phyloP scores from a whole-genome alignment of 495 filamentous ascomycete species.

The Lasiosphaeriaceae sp. region DNA sequence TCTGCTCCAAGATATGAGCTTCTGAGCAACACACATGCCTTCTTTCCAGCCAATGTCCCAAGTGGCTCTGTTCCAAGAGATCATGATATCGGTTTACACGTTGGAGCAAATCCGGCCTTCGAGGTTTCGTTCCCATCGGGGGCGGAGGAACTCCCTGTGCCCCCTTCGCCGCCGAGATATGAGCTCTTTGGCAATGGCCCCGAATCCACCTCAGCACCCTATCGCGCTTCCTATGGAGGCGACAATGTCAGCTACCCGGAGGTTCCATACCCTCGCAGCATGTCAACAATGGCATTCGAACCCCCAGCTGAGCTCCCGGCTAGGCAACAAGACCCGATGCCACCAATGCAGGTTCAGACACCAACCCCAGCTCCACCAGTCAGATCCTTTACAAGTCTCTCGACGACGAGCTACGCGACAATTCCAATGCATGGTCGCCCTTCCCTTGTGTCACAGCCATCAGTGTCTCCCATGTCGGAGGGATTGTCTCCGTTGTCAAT shows the following conservation, averaged over 20 bases:
- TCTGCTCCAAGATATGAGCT: too few species aligned
- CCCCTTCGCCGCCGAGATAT: background rate
- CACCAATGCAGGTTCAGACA: background rate
- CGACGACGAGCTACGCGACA: background rate
- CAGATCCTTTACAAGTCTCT: background rate
- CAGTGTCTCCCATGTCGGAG: background rate
- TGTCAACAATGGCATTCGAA: background rate
- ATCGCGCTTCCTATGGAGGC: background rate
- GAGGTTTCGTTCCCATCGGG: background rate
- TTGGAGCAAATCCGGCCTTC: background rate
- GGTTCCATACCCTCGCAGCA: background rate
- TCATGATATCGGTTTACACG: too few species aligned
- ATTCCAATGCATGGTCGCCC: background rate
- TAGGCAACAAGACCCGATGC: background rate
- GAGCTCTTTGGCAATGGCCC: background rate
- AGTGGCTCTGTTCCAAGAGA: too few species aligned
- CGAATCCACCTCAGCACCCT: background rate
- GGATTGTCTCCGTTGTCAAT: background rate
- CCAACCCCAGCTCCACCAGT: background rate
- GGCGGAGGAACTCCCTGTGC: background rate
- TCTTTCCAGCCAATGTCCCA: too few species aligned
- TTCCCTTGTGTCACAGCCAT: background rate
- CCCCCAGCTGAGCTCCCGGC: background rate
- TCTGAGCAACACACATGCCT: too few species aligned
- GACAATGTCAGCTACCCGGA: background rate